Conservation (phyloP, 2,329 filamentous ascomycete genomes). For the Emergomyces africanus region DNA sequence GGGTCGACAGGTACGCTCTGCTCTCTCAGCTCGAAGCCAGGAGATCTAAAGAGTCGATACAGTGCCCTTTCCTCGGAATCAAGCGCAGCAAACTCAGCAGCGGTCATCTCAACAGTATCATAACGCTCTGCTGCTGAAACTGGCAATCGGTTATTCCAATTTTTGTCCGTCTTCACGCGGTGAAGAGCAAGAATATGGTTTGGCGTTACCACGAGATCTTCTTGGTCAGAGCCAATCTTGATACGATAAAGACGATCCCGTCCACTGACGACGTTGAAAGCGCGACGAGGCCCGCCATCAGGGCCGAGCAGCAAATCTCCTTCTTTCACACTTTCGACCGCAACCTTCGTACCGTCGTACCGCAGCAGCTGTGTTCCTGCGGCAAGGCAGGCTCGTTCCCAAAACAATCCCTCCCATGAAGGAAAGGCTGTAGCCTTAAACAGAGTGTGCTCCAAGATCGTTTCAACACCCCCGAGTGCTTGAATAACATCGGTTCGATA, state of each 20-base stretch:
- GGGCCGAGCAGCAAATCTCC: constrained; percentile 39
- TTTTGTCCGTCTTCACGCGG: constrained; percentile 18
- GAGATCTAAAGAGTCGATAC: constrained; percentile 26
- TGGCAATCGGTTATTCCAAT: not conserved
- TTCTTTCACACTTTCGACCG: constrained; percentile 38
- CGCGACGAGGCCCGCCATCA: constrained; percentile 35
- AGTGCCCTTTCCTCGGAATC: constrained; percentile 23
- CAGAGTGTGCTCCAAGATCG: constrained; percentile 88
- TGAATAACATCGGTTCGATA: constrained; percentile 97
- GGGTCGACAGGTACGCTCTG: constrained; percentile 12
- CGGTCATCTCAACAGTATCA: constrained; percentile 36
- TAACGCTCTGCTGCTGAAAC: constrained; percentile 16
- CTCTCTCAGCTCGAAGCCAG: constrained; percentile 20
- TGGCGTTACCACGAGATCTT: constrained; percentile 39
- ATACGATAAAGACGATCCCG: constrained; percentile 38
- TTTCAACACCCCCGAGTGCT: constrained; percentile 90
- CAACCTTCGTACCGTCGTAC: constrained; percentile 32
- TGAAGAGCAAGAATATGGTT: constrained; percentile 39
- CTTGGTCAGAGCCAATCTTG: constrained; percentile 28
- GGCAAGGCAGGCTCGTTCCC: constrained; percentile 52
- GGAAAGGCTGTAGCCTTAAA: constrained; percentile 97
- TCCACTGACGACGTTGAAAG: constrained; percentile 39
- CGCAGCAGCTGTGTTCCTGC: constrained; percentile 35
- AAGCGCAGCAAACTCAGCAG: constrained; percentile 32
- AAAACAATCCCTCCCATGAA: constrained; percentile 93